A percentile compares a stretch with the other conserved stretches of the same genome.
Conservation (phyloP, 345 rosid species). For the Sonneratia alba region DNA sequence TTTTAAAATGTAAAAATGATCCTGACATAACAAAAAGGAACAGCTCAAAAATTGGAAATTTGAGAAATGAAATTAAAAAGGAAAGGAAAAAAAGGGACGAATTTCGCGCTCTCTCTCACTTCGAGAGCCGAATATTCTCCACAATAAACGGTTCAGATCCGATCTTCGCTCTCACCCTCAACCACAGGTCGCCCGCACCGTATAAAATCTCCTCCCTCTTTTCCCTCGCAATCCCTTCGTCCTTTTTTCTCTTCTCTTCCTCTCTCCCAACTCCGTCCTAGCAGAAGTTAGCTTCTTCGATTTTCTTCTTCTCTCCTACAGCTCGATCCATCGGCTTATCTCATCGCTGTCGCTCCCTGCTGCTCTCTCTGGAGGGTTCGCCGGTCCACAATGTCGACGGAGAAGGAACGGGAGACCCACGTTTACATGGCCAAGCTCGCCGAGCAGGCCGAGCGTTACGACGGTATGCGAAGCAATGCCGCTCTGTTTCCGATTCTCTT, state of each 20-base stretch:
- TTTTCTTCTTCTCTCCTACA: neutral
- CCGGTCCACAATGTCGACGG: conserved; percentile 39
- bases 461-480: conserved; percentile 29
- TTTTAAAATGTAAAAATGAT: too few species aligned
- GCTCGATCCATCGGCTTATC: neutral
- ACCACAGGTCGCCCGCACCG: conserved; percentile 11
- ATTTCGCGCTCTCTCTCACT: neutral
- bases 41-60: neutral
- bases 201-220: conserved; percentile 15
- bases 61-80: neutral
- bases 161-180: conserved; percentile 36
- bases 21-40: neutral
- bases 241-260: neutral
- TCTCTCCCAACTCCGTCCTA: neutral
- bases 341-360: conserved; percentile 1
- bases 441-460: conserved; percentile 93
- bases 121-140: neutral
- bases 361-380: neutral
- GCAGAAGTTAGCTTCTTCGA: neutral
- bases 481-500: neutral
- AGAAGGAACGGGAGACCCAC: conserved; percentile 72
- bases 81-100: neutral
- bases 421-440: conserved; percentile 94
- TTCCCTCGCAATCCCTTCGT: conserved; percentile 1
- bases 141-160: conserved; percentile 46